Evolutionary conservation across 1,284 basidiomycete species (phyloP), one percentile per base, ranked within the genome.

Genomic region (Heterobasidion irregulare): DNA sequence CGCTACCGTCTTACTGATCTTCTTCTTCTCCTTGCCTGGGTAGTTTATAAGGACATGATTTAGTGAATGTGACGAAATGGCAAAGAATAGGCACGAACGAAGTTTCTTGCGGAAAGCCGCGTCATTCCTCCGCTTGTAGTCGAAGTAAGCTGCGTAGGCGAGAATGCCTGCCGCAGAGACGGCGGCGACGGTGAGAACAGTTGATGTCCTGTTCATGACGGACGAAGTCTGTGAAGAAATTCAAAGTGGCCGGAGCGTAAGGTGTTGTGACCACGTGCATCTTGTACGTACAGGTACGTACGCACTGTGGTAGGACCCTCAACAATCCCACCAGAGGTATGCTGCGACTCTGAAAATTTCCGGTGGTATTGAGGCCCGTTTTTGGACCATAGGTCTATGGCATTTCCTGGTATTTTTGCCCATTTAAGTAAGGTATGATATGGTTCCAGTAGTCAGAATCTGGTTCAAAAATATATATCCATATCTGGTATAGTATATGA

Each of bases 101-200:
- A 99, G 81, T 69, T 82, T 83, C 75, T 86, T 94, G 70, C 96
- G 85, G 82, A 99, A 99, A 12, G 79, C 77, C 44, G 79, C 72
- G 68, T 98, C 93, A 69, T 89, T 94, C 64, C 94, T 83, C 56
- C 96, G 86, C 74, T 84, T 91, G 78, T 97, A 89, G 80, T 99
- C 96, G 68, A 98, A 99, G 74, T 95, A 98, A 56, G 84, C 77
- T 41, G 87, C 90, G 69, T 96, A 97, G 16, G 84, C 89, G 53
- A 89, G 70, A 46, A 88, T 65, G 52, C 84, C 82, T 32, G 83
- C 77, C 49, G 84, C 72, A 36, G 89, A 82, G 64, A 87, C 74
- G 54, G 84, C 82, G 51, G 87, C 80, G 65, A 87, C 77, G 59
- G 89, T 81, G 68, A 77, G 59, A 57, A 67, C 59, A 45, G 70